Percentiles rank a stretch among this genome's conserved stretches.
Evolutionary conservation across 2,329 filamentous ascomycete genomes (phyloP).

Genomic region (Taxawa tesnikishii): DNA sequence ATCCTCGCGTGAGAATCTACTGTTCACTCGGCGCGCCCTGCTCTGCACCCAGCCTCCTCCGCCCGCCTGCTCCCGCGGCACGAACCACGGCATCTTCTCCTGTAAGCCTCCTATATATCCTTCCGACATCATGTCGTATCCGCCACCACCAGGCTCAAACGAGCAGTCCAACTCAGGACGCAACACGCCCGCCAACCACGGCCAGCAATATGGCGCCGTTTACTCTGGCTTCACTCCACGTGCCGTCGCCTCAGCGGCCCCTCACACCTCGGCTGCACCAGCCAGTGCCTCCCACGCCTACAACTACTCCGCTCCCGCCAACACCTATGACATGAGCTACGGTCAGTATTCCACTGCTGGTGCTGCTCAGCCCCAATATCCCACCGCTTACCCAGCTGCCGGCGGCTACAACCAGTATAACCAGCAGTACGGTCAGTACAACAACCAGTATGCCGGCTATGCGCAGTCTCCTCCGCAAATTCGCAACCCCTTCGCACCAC

Average conservation of each 20-base stretch:
- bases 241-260: conserved; percentile 34
- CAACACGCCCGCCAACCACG: conserved; percentile 6
- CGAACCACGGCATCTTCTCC: not conserved
- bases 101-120: not conserved
- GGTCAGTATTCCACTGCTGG: conserved; percentile 6
- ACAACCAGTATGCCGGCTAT: conserved; percentile 26
- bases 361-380: conserved; percentile 5
- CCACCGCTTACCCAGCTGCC: conserved; percentile 1
- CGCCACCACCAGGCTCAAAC: conserved; percentile 60
- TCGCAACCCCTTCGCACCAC: conserved; percentile 66
- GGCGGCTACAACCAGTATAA: conserved; percentile 12
- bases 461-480: conserved; percentile 48
- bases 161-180: conserved; percentile 10
- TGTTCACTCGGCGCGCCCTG: too few relatives aligned
- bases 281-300: conserved; percentile 1
- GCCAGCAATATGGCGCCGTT: conserved; percentile 26
- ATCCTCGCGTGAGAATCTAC: too few relatives aligned
- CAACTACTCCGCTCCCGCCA: conserved; percentile 3
- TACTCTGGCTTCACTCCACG: conserved; percentile 48
- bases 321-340: conserved; percentile 7
- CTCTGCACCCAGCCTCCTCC: too few relatives aligned
- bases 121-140: conserved; percentile 62
- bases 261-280: conserved; percentile 2
- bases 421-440: conserved; percentile 28
- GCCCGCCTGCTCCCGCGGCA: too few relatives aligned